Percentiles rank a stretch among this genome's conserved stretches.
Conservation (phyloP, 495 filamentous ascomycete genomes). For the Penicillium chermesinum region DNA sequence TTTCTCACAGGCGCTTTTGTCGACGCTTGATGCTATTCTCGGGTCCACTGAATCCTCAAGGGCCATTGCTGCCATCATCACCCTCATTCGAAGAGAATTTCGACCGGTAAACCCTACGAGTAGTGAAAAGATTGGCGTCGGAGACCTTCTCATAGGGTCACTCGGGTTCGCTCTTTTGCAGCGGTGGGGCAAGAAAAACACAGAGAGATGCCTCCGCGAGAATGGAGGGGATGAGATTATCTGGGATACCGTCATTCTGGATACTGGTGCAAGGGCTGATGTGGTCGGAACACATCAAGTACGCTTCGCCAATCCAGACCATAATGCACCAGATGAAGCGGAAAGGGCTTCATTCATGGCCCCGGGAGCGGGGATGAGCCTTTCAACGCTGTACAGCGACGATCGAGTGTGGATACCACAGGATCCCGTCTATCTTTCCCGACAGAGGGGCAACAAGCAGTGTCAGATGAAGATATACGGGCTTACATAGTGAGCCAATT, state of each 20-base stretch:
- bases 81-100: conserved; percentile 67
- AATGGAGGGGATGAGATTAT: conserved; percentile 56
- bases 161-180: conserved; percentile 70
- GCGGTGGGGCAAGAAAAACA: conserved; percentile 56
- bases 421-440: conserved; percentile 26
- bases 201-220: conserved; percentile 49
- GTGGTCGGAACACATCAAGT: conserved; percentile 43
- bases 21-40: conserved; percentile 66
- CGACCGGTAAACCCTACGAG: conserved; percentile 54
- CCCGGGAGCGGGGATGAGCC: conserved; percentile 36
- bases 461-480: conserved; percentile 42
- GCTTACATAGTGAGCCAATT: conserved; percentile 44
- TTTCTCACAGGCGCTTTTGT: conserved; percentile 60
- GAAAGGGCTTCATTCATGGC: conserved; percentile 36
- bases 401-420: conserved; percentile 20
- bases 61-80: conserved; percentile 75
- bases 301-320: conserved; percentile 17
- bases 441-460: conserved; percentile 27
- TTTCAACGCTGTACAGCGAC: conserved; percentile 46
- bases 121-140: conserved; percentile 55
- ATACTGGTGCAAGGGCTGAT: conserved; percentile 58
- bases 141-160: conserved; percentile 61
- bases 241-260: conserved; percentile 76
- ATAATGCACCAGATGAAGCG: conserved; percentile 13
- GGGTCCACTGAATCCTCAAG: conserved; percentile 74